These are phyloP conservation scores for Simmondsia chinensis DNA, from an alignment of 148 eudicot genomes.

Conservation along the genomic window DNA sequence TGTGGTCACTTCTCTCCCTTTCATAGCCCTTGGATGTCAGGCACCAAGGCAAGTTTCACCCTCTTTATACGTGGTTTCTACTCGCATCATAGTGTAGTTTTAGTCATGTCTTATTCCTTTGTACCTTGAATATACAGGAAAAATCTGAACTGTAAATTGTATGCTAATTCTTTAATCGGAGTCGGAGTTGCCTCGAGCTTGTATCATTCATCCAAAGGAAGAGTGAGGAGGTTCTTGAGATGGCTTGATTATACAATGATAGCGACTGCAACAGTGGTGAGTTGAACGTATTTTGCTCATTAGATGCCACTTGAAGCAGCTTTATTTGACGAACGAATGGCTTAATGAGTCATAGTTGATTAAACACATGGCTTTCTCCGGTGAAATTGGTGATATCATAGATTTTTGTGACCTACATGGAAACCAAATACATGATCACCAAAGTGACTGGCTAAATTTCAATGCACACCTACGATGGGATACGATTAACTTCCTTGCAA, in stretches of 20 bases:
- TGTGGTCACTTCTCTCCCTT: constrained; percentile 92
- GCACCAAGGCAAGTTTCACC: constrained; percentile 59
- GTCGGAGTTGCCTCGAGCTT: constrained; percentile 90
- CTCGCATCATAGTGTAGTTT: background rate
- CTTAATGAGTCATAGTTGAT: background rate
- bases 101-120: constrained; percentile 4
- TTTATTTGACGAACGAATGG: background rate
- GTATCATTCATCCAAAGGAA: constrained; percentile 93
- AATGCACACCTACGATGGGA: too few relatives aligned
- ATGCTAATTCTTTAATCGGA: constrained; percentile 93
- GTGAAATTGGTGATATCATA: too few relatives aligned
- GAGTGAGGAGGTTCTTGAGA: constrained; percentile 64
- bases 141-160: constrained; percentile 65
- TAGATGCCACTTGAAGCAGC: background rate
- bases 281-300: constrained; percentile 5
- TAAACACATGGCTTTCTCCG: too few relatives aligned
- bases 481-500: too few relatives aligned
- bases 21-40: constrained; percentile 79
- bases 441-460: too few relatives aligned
- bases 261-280: constrained; percentile 86
- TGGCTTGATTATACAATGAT: constrained; percentile 97
- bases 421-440: too few relatives aligned
- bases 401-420: too few relatives aligned
- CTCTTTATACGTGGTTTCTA: background rate
- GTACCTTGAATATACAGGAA: constrained; percentile 45